A percentile compares a stretch with the other conserved stretches of the same genome.
These are phyloP conservation scores for Hura crepitans DNA, from an alignment of 441 rosid species.

Conservation along the genomic window DNA sequence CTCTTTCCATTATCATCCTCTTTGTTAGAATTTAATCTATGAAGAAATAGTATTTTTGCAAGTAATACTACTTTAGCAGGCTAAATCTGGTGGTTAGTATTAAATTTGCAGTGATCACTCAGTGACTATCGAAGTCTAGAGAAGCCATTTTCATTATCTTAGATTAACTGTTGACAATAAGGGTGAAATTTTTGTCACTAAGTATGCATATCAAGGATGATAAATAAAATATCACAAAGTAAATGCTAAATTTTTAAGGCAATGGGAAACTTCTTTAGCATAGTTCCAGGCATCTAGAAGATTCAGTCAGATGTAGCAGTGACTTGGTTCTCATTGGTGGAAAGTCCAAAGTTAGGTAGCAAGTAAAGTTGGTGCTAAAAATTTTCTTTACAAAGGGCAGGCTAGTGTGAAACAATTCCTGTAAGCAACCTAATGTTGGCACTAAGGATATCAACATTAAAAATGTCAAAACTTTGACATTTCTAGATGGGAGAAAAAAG, in stretches of 20 bases:
- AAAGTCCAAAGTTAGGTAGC: not conserved
- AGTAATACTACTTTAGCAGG: not conserved
- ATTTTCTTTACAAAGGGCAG: not conserved
- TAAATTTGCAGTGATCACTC: not conserved
- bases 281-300: not conserved
- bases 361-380: not conserved
- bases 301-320: not conserved
- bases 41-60: not conserved
- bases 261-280: not conserved
- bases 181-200: not conserved
- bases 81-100: not conserved
- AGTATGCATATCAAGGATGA: not conserved
- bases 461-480: conserved; percentile 12
- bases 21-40: not conserved
- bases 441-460: not conserved
- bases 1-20: not conserved
- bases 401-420: not conserved
- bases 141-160: not conserved
- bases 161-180: not conserved
- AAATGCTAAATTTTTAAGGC: not conserved
- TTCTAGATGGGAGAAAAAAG: not conserved
- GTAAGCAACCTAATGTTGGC: not conserved
- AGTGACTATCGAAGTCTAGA: not conserved
- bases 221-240: not conserved
- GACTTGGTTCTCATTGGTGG: not conserved